Percentiles rank a stretch among this genome's conserved stretches.
Conservation (phyloP, 345 rosid species). For the Microthlaspi erraticum region DNA sequence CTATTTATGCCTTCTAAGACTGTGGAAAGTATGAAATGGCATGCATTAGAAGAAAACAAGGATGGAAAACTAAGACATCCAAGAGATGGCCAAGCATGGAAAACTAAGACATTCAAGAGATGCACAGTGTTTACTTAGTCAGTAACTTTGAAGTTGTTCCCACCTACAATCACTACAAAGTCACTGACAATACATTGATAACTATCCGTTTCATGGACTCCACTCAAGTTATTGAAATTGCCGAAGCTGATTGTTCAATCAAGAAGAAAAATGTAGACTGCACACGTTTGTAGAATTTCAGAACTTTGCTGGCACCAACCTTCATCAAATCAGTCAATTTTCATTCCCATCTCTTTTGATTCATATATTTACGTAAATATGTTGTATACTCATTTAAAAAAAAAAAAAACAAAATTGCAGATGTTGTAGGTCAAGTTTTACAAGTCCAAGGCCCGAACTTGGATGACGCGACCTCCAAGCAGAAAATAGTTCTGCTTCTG, state of each 20-base stretch:
- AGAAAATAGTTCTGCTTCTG: background rate
- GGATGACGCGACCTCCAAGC: background rate
- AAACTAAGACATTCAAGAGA: too few species aligned
- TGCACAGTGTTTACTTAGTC: background rate
- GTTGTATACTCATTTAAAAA: background rate
- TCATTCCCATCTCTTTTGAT: too few species aligned
- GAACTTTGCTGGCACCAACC: background rate
- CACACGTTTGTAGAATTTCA: background rate
- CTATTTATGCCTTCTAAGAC: too few species aligned
- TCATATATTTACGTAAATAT: accelerated
- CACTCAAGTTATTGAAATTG: background rate
- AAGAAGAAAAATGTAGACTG: background rate
- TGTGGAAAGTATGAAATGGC: too few species aligned
- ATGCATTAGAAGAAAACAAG: too few species aligned
- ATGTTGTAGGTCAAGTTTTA: background rate
- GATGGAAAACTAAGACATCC: too few species aligned
- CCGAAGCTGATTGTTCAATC: background rate
- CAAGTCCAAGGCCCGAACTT: background rate
- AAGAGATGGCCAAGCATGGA: too few species aligned
- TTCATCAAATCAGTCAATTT: background rate
- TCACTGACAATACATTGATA: background rate
- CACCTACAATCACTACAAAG: background rate
- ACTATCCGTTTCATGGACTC: background rate
- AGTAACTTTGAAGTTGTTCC: background rate
- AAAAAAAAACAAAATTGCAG: too few species aligned